phyloP scores from a whole-genome alignment of 768 basidiomycete species.

The Naganishia randhawae region DNA sequence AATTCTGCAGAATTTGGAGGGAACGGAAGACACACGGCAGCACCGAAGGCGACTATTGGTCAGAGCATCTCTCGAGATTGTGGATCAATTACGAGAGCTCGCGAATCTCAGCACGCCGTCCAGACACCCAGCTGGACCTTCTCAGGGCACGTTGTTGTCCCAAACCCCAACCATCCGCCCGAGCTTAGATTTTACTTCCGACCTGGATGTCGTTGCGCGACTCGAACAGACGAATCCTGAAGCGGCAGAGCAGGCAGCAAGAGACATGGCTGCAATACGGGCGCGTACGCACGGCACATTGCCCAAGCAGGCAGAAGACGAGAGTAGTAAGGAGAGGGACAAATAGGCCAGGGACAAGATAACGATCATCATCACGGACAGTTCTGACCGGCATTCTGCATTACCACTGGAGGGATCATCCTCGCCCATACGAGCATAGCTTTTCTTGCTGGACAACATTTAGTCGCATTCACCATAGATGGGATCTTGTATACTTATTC shows the following conservation, averaged over 20 bases:
- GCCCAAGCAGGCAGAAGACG: not conserved
- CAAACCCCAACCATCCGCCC: not conserved
- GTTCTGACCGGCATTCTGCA: too few relatives aligned
- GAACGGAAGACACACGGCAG: not conserved
- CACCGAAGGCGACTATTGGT: not conserved
- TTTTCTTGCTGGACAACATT: not conserved
- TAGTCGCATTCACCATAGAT: not conserved
- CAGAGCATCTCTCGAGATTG: slow-evolving; percentile 1
- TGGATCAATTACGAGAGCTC: not conserved
- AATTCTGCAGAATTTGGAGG: slow-evolving; percentile 1
- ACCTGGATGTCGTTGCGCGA: not conserved
- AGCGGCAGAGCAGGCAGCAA: slow-evolving; percentile 12
- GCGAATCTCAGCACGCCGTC: not conserved
- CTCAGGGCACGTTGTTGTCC: not conserved
- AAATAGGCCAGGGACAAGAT: not conserved
- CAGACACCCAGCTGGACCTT: not conserved
- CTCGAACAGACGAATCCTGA: slow-evolving; percentile 8
- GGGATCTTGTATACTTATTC: not conserved
- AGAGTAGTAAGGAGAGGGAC: not conserved
- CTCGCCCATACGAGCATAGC: not conserved
- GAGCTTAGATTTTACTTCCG: not conserved
- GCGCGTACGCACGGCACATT: slow-evolving; percentile 11
- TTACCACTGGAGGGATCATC: not conserved
- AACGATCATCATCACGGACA: too few relatives aligned
- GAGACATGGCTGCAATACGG: slow-evolving; percentile 15